These are phyloP conservation scores for Candida silvatica DNA, from an alignment of 805 yeast species.

Conservation along the genomic window DNA sequence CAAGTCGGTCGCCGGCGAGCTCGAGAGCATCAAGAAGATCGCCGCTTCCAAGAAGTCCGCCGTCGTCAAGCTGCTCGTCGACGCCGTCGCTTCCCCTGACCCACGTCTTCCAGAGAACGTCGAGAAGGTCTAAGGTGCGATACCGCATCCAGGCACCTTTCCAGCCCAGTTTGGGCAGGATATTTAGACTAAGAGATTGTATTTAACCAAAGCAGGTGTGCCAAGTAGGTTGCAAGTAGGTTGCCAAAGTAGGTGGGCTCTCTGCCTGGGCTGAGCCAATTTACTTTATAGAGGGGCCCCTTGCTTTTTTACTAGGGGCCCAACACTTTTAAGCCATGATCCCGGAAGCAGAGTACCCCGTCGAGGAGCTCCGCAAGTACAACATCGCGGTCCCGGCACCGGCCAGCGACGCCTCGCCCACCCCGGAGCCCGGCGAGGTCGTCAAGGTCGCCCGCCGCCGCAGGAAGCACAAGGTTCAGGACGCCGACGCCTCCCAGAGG, in stretches of 20 bases:
- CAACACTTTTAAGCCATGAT: conserved; percentile 4
- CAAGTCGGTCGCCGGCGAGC: conserved; percentile 58
- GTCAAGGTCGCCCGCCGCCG: conserved; percentile 18
- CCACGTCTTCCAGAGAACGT: conserved; percentile 75
- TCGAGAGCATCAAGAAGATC: conserved; percentile 54
- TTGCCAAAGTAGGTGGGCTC: too few species aligned
- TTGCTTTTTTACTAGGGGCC: too few species aligned
- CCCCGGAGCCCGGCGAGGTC: conserved; percentile 1
- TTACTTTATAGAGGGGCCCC: too few species aligned
- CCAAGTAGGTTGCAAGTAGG: too few species aligned
- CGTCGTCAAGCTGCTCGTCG: conserved; percentile 71
- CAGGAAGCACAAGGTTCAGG: conserved; percentile 21
- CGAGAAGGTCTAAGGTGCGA: conserved; percentile 2
- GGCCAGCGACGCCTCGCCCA: not conserved
- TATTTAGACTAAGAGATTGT: too few species aligned
- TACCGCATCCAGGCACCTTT: too few species aligned
- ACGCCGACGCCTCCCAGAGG: conserved; percentile 5
- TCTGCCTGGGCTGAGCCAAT: too few species aligned
- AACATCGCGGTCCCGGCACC: not conserved
- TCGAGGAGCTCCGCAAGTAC: conserved; percentile 20
- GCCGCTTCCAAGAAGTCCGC: conserved; percentile 53
- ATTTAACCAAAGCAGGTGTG: too few species aligned
- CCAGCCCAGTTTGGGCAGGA: too few species aligned
- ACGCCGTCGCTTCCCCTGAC: conserved; percentile 69
- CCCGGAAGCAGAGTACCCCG: conserved; percentile 23